Evolutionary conservation across 306 rosid genomes (phyloP).

Genomic region (Malus sieversii): DNA sequence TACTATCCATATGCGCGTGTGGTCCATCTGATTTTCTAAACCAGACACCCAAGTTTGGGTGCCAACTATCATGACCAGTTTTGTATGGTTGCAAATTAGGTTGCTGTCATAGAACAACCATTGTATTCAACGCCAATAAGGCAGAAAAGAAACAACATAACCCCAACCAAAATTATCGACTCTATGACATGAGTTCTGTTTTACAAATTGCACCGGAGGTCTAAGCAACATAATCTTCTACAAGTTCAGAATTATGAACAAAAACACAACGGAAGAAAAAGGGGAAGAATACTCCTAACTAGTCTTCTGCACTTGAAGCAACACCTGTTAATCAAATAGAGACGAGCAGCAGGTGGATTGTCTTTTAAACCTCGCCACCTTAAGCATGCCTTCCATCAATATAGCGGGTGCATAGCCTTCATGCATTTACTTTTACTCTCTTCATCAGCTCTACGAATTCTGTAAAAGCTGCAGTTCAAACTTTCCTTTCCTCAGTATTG

Average conservation of each 20-base stretch:
- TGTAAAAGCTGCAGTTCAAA: slow-evolving; percentile 54
- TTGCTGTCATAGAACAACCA: background rate
- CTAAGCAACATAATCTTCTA: background rate
- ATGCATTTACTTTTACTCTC: slow-evolving; percentile 28
- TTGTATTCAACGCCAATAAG: background rate
- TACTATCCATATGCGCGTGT: no score
- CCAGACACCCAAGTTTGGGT: background rate
- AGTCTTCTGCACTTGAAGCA: background rate
- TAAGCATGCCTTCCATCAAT: background rate
- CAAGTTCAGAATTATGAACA: background rate
- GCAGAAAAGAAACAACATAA: background rate
- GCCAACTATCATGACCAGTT: background rate
- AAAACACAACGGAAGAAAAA: background rate
- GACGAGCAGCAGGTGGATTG: background rate
- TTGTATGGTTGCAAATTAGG: background rate
- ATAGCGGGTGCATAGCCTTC: background rate
- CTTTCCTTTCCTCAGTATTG: background rate
- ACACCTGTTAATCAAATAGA: background rate
- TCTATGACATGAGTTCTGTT: background rate
- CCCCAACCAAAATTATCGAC: background rate
- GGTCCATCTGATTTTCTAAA: background rate
- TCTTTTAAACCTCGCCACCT: background rate
- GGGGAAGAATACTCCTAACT: background rate
- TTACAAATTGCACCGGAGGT: background rate
- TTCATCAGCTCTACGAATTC: slow-evolving; percentile 70